Percentiles rank a stretch among this genome's conserved stretches.
These are phyloP conservation scores for Ottelia alismoides DNA, from an alignment of 106 monocot genomes.

Conservation along the genomic window DNA sequence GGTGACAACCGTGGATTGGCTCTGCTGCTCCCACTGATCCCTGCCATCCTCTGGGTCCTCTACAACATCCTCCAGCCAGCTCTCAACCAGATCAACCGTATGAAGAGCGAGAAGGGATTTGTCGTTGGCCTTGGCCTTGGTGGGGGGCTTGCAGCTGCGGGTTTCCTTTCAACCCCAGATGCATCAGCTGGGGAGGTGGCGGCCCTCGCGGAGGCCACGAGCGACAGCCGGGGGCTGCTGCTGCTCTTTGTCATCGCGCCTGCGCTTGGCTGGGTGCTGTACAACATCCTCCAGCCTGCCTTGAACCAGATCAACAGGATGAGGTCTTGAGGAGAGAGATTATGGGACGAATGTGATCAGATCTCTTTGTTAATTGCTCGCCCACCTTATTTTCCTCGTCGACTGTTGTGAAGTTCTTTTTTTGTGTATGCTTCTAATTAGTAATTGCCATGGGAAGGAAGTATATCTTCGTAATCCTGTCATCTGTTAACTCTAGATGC, in stretches of 20 bases:
- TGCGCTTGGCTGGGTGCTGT: conserved; percentile 77
- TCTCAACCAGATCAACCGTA: conserved; percentile 54
- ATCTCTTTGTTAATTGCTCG: too few relatives aligned
- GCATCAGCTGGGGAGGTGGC: conserved; percentile 35
- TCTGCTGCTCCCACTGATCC: conserved; percentile 51
- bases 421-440: too few relatives aligned
- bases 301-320: conserved; percentile 80
- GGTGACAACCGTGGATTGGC: conserved; percentile 84
- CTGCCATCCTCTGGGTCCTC: conserved; percentile 65
- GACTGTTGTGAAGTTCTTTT: too few relatives aligned
- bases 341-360: too few relatives aligned
- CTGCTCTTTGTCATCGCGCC: conserved; percentile 64
- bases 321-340: too few relatives aligned
- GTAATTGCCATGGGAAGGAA: too few relatives aligned
- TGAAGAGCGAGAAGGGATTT: conserved; percentile 50
- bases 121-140: conserved; percentile 65
- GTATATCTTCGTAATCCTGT: too few relatives aligned
- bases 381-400: too few relatives aligned
- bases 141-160: conserved; percentile 40
- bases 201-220: conserved; percentile 18
- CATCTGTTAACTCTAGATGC: too few relatives aligned
- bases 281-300: conserved; percentile 89
- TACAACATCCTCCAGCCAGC: conserved; percentile 74
- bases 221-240: conserved; percentile 67
- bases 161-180: conserved; percentile 22